Conservation (phyloP, 1,284 basidiomycete genomes). For the Cystobasidium slooffiae region DNA sequence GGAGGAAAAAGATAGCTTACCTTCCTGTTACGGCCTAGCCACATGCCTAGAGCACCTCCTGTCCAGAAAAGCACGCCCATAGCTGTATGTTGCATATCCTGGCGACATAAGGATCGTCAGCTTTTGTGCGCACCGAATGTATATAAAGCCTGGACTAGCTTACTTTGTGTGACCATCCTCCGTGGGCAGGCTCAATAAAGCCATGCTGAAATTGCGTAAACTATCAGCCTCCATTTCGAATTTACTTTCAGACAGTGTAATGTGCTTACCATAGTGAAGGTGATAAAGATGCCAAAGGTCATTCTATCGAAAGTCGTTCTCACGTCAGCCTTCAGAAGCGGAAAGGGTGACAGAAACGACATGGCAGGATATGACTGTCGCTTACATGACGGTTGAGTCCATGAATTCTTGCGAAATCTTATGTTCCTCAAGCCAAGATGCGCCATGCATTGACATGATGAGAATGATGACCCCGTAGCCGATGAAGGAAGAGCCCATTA, state of each 20-base stretch:
- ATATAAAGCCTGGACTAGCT: background rate
- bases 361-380: background rate
- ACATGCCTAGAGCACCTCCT: constrained; percentile 85
- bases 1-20: background rate
- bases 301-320: background rate
- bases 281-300: constrained; percentile 69
- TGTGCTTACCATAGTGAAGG: constrained; percentile 73
- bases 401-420: constrained; percentile 77
- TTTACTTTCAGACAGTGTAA: too few relatives aligned
- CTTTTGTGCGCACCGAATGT: background rate
- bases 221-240: too few relatives aligned
- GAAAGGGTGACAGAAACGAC: constrained; percentile 22
- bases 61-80: constrained; percentile 71
- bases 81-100: constrained; percentile 52
- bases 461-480: constrained; percentile 79
- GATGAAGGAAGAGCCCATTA: constrained; percentile 77
- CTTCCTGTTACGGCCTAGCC: constrained; percentile 74
- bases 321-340: constrained; percentile 33
- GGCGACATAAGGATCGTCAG: background rate
- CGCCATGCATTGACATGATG: constrained; percentile 79
- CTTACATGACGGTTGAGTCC: constrained; percentile 79
- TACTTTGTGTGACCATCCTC: constrained; percentile 47
- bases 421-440: constrained; percentile 71
- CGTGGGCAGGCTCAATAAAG: constrained; percentile 45
- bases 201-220: constrained; percentile 44